A percentile compares a stretch with the other conserved stretches of the same genome.
These are phyloP conservation scores for Aegilops longissima DNA, from an alignment of 176 grass and related monocot genomes.

Conservation along the genomic window DNA sequence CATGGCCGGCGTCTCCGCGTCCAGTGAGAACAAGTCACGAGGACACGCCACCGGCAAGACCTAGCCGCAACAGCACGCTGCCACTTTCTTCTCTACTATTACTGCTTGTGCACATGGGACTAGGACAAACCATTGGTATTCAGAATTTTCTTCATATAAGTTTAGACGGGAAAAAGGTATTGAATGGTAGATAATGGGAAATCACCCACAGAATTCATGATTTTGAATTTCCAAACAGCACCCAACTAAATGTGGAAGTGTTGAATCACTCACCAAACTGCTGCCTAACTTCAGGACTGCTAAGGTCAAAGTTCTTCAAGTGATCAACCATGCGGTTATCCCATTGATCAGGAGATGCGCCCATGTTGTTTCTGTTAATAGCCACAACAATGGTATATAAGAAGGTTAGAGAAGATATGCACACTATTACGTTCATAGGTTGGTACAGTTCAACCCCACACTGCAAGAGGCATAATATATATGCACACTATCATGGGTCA, in stretches of 20 bases:
- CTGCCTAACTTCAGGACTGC: constrained; percentile 87
- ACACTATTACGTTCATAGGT: neutral
- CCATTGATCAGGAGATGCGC: constrained; percentile 76
- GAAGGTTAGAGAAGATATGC: constrained; percentile 14
- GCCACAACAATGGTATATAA: neutral
- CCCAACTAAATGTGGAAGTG: neutral
- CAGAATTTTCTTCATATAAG: neutral
- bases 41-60: no score
- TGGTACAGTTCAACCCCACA: constrained; percentile 18
- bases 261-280: constrained; percentile 87
- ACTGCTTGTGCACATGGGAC: no score
- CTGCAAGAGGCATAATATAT: neutral
- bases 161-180: neutral
- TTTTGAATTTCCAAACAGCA: constrained; percentile 13
- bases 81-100: no score
- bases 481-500: neutral
- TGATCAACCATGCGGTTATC: constrained; percentile 83
- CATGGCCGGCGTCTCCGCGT: no score
- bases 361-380: constrained; percentile 89
- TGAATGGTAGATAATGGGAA: neutral
- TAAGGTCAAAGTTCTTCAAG: constrained; percentile 96
- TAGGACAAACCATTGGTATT: neutral
- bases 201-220: neutral
- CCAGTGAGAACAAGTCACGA: no score
- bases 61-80: no score